Base-by-base conservation (phyloP, 306 rosid species). In the Datisca glomerata region DNA sequence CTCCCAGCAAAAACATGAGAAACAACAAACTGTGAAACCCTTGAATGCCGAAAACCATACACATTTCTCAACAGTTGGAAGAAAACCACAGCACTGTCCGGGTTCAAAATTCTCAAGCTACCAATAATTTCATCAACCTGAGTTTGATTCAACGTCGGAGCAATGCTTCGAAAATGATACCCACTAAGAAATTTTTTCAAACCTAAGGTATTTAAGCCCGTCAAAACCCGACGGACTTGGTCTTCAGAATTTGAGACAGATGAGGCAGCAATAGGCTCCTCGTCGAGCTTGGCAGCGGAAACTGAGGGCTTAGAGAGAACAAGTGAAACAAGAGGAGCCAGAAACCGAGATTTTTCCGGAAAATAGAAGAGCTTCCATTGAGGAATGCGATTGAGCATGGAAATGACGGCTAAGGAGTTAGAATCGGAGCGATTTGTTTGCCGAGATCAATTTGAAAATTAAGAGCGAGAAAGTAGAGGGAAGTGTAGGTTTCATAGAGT, bases 1-100 rank as follows among this genome's bases (percentile, higher is more conserved):
- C 31, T 31, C 24, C 56, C 57, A 5, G 64, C 81, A 18, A 73
- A 49, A 60, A 49, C 47, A 53, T 73, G 76, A 15, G 64, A 45
- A 40, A 65, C 53, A n/a, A 49, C 28, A n/a, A 51, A 16, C 42
- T 23, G 42, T 2, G 61, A 63, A 54, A 38, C 38, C 29, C 49
- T 28, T 1, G 75, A 67, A 56, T 59, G 80, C 53, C 60, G 62
- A 64, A 67, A 67, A 12, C 49, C 63, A 12, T 51, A 55, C 44
- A 36, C 54, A 33, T 55, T 52, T 23, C 52, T 67, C 45, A 72
- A 47, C 11, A 65, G 33, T 14, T 59, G 42, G 61, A 67, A 72
- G 52, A 72, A 72, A 13, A 32, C 56, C 43, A 68, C 21, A n/a
- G 72, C 75, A 22, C 31, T 55, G 3, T 59, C 72, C 31, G 75